Percentiles rank a stretch among this genome's conserved stretches.
These are phyloP conservation scores for Botrytis deweyae DNA, from an alignment of 2,329 filamentous ascomycete species.

Conservation along the genomic window DNA sequence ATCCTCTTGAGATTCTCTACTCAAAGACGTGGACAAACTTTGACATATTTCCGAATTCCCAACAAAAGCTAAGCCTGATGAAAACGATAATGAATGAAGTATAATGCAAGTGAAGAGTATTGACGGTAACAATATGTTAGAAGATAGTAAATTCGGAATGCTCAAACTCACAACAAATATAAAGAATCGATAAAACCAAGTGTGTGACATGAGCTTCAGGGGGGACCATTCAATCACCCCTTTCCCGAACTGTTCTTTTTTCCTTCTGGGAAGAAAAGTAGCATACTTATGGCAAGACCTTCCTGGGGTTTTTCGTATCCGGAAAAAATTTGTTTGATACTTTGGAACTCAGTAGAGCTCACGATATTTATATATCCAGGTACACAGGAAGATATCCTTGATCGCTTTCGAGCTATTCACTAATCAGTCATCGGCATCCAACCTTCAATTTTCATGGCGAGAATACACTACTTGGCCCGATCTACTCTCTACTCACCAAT, in stretches of 20 bases:
- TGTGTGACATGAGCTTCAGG: neutral
- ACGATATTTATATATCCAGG: too few species aligned
- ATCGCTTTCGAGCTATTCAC: neutral
- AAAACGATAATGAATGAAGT: neutral
- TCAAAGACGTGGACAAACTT: neutral
- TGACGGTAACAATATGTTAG: neutral
- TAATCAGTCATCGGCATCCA: neutral
- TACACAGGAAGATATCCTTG: too few species aligned
- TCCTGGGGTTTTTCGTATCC: fast-evolving
- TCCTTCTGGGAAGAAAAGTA: neutral
- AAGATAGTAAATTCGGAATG: neutral
- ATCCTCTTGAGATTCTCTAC: neutral
- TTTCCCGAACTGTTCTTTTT: neutral
- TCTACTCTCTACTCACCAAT: neutral
- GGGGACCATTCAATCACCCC: too few species aligned
- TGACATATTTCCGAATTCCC: neutral
- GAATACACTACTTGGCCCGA: neutral
- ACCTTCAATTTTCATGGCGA: neutral
- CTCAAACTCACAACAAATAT: too few species aligned
- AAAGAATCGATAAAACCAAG: neutral
- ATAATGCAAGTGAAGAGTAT: neutral
- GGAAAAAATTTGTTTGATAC: neutral
- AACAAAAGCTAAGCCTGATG: neutral
- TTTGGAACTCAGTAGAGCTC: neutral
- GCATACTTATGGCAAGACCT: neutral